Conservation (phyloP, 1,284 basidiomycete genomes). For the Lentinula novae-zelandiae region DNA sequence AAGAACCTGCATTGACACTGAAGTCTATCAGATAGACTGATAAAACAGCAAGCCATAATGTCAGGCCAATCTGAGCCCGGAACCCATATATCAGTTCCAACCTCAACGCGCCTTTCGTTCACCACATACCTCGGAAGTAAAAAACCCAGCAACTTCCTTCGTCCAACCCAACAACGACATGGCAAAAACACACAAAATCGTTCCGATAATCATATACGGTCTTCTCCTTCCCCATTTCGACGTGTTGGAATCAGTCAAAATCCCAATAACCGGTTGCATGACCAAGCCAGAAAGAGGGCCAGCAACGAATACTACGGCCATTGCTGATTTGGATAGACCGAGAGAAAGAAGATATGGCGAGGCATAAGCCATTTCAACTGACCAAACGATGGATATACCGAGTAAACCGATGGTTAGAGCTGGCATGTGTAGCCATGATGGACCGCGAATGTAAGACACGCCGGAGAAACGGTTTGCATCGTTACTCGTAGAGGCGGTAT, state of each 20-base stretch:
- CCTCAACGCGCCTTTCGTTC: not conserved
- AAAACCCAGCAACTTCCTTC: conserved; percentile 62
- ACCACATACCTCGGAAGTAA: conserved; percentile 36
- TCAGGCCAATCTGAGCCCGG: conserved; percentile 21
- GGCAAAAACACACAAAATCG: conserved; percentile 62
- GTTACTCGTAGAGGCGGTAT: not conserved
- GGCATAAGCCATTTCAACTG: conserved; percentile 91
- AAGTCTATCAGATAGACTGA: conserved; percentile 93
- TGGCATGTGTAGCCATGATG: conserved; percentile 62
- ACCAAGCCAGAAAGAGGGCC: conserved; percentile 85
- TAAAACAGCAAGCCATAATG: conserved; percentile 78
- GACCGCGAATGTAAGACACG: conserved; percentile 49
- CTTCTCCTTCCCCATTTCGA: conserved; percentile 82
- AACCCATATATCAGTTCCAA: not conserved
- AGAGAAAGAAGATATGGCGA: conserved; percentile 91
- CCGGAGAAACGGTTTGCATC: conserved; percentile 15
- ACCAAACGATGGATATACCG: conserved; percentile 86
- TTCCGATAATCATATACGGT: conserved; percentile 80
- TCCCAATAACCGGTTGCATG: conserved; percentile 82
- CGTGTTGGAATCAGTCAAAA: conserved; percentile 85
- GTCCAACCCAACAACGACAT: conserved; percentile 89
- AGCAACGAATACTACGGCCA: conserved; percentile 92
- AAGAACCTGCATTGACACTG: conserved; percentile 78
- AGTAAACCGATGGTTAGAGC: conserved; percentile 74
- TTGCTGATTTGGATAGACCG: conserved; percentile 82